Conservation (phyloP, 805 yeast genomes). For the Scheffersomyces coipomensis region DNA sequence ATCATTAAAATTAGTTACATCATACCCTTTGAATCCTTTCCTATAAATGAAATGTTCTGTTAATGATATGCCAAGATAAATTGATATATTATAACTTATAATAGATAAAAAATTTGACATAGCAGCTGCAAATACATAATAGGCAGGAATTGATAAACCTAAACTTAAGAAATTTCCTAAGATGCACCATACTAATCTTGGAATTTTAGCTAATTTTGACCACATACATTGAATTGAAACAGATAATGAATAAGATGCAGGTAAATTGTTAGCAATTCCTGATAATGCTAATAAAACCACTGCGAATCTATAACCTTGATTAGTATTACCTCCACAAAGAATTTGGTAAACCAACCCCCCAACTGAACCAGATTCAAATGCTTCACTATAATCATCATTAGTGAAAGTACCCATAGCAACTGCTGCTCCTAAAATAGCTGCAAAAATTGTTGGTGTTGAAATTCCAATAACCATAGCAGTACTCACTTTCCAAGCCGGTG, state of each 20-base stretch:
- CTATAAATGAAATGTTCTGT: conserved; percentile 29
- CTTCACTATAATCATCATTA: too few species aligned
- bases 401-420: conserved; percentile 24
- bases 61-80: conserved; percentile 26
- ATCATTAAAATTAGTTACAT: conserved; percentile 21
- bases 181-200: conserved; percentile 33
- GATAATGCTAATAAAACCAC: conserved; percentile 29
- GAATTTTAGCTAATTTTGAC: conserved; percentile 26
- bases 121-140: conserved; percentile 26
- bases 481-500: conserved; percentile 25
- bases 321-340: conserved; percentile 20
- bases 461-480: conserved; percentile 25
- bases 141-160: conserved; percentile 33
- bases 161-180: conserved; percentile 28
- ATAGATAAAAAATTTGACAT: conserved; percentile 32
- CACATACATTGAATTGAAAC: conserved; percentile 29
- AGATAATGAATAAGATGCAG: conserved; percentile 31
- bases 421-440: conserved; percentile 30
- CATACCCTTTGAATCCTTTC: conserved; percentile 23
- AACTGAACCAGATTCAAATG: conserved; percentile 20
- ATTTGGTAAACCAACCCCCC: conserved; percentile 31
- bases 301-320: conserved; percentile 30
- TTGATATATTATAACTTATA: conserved; percentile 29
- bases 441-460: conserved; percentile 24
- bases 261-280: conserved; percentile 30